Evolutionary conservation across 2,329 filamentous ascomycete genomes (phyloP), one percentile per base, ranked within the genome.

Genomic region (Aspergillus sp.): DNA sequence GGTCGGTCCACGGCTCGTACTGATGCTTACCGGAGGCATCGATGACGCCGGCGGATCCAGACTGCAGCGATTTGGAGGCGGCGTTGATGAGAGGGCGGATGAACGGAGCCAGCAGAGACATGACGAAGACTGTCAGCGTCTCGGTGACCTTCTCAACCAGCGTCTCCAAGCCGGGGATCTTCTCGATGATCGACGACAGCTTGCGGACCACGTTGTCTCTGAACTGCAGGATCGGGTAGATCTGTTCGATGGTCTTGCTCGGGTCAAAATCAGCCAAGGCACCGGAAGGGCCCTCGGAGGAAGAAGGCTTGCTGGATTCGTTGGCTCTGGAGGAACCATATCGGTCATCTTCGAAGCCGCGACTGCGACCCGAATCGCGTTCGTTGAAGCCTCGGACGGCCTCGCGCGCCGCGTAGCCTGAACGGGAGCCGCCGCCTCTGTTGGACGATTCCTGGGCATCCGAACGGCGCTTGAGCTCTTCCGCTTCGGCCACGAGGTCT

Each of bases 101-200:
- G 75, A 96, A 98, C 0, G 95, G 95, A 0, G 95, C 91, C 18
- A 99, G 83, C 1, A 99, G 84, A 6, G 92, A 93, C 62, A 99
- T 84, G 54, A 99, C 86, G 73, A 98, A 98, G 6, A 96, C 84
- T 0, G 94, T 96, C 46, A 99, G 82, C 1, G 90, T 94, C 78
- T 99, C 95, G 57, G 90, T 91, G 69, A 99, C 96, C 68, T 92
- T 94, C 64, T 98, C 94, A 22, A 98, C 87, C n/a, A 97, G 81
- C 62, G 88, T 80, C 77, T 96, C 92, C 4, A 99, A 82, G 0
- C 94, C 94, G 0, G 95, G 95, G 45, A 99, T 90, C 80, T 96
- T 97, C 68, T 92, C 87, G 65, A 98, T 92, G 55, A 92, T 89
- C 45, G 87, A 85, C 70, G 87, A 92, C 75, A 99, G 92, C 46